A percentile compares a stretch with the other conserved stretches of the same genome.
Conservation (phyloP, 2,329 filamentous ascomycete genomes). For the Peltaster fructicola region DNA sequence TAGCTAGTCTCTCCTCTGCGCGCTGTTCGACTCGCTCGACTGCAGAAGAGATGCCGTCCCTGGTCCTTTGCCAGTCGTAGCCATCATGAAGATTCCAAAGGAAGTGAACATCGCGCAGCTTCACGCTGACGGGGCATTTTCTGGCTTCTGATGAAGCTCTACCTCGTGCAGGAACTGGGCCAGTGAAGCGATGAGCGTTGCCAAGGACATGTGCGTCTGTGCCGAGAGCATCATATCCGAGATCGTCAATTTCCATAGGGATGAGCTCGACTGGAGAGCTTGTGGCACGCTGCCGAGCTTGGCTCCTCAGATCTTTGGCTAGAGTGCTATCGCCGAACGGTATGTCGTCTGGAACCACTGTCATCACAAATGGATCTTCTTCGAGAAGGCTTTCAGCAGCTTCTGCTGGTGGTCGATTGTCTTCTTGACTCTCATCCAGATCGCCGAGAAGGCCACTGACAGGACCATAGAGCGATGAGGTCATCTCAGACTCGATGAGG, state of each 20-base stretch:
- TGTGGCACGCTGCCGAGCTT: slow-evolving; percentile 9
- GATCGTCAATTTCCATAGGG: slow-evolving; percentile 15
- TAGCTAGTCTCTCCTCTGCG: slow-evolving; percentile 53
- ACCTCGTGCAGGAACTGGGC: slow-evolving; percentile 7
- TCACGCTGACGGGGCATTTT: slow-evolving; percentile 44
- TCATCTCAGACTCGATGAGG: slow-evolving; percentile 17
- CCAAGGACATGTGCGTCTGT: slow-evolving; percentile 13
- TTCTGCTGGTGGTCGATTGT: slow-evolving; percentile 12
- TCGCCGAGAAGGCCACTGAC: slow-evolving; percentile 13
- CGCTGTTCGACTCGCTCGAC: slow-evolving; percentile 75
- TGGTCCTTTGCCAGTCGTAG: slow-evolving; percentile 84
- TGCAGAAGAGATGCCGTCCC: slow-evolving; percentile 70
- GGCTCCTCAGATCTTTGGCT: slow-evolving; percentile 14
- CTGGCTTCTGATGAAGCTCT: slow-evolving; percentile 1
- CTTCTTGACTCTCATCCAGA: slow-evolving; percentile 8
- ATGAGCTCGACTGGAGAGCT: slow-evolving; percentile 11
- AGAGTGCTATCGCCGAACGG: slow-evolving; percentile 17
- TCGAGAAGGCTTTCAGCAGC: slow-evolving; percentile 21
- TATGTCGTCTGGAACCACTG: slow-evolving; percentile 11
- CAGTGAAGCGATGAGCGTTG: slow-evolving; percentile 14
- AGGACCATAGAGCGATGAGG: slow-evolving; percentile 17
- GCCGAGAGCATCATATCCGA: slow-evolving; percentile 18
- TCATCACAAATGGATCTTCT: slow-evolving; percentile 22
- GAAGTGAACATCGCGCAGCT: slow-evolving; percentile 70
- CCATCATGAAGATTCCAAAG: slow-evolving; percentile 98